Conservation (phyloP, 805 yeast genomes). For the Yarrowia sp. region DNA sequence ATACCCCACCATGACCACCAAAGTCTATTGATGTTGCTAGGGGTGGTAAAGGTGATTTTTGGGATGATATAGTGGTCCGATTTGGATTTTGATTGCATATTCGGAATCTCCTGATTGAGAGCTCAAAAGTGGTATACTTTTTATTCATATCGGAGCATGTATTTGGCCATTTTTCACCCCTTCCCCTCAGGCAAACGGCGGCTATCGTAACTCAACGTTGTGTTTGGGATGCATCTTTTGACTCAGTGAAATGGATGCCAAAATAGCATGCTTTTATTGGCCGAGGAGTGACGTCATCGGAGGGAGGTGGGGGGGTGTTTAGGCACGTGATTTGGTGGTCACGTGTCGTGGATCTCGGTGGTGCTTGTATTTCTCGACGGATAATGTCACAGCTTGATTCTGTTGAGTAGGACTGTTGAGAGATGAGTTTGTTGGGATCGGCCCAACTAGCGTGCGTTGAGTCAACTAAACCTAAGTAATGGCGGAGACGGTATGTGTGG, state of each 20-base stretch:
- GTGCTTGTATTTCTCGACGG: too few species aligned
- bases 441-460: too few species aligned
- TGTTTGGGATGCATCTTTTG: slow-evolving; percentile 5
- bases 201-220: slow-evolving; percentile 30
- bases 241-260: slow-evolving; percentile 15
- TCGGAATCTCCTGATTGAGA: neutral
- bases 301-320: neutral
- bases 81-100: neutral
- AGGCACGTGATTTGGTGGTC: neutral
- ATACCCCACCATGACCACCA: slow-evolving; percentile 5
- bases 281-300: slow-evolving; percentile 1
- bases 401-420: too few species aligned
- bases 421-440: too few species aligned
- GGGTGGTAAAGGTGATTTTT: neutral
- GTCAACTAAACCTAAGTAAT: too few species aligned
- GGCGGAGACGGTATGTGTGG: too few species aligned
- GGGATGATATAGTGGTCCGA: neutral
- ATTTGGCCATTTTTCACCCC: neutral
- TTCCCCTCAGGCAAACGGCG: slow-evolving; percentile 2
- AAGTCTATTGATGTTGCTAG: neutral
- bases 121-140: too few species aligned
- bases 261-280: slow-evolving; percentile 3
- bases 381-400: too few species aligned
- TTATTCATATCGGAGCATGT: neutral
- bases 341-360: neutral